Evolutionary conservation across 306 rosid species (phyloP).

Genomic region (Boehmeria nivea): DNA sequence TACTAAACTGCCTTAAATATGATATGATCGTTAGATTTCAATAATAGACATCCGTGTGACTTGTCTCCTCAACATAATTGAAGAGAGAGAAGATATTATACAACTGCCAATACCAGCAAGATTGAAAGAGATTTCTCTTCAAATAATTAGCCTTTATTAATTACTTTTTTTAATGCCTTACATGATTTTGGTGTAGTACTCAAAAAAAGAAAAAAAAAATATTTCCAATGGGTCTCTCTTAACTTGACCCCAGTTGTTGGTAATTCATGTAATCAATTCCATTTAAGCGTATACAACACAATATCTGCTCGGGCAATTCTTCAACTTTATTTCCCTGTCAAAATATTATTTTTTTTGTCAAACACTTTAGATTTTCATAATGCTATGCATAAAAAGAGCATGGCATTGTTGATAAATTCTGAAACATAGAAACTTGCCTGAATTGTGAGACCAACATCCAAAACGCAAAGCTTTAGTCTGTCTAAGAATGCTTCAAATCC

Average conservation of each 20-base stretch:
- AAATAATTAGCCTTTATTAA: slow-evolving; percentile 30
- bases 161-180: neutral
- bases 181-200: neutral
- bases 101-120: neutral
- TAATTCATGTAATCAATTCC: slow-evolving; percentile 79
- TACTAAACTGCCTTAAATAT: neutral
- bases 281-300: slow-evolving; percentile 82
- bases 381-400: neutral
- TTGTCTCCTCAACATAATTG: slow-evolving; percentile 21
- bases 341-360: neutral
- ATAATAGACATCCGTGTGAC: slow-evolving; percentile 13
- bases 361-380: neutral
- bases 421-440: slow-evolving; percentile 50
- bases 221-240: slow-evolving; percentile 30
- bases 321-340: slow-evolving; percentile 87
- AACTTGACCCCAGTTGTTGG: slow-evolving; percentile 65
- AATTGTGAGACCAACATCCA: slow-evolving; percentile 95
- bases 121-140: slow-evolving; percentile 15
- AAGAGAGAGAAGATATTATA: slow-evolving; percentile 5
- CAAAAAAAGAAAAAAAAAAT: neutral
- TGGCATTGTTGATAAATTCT: too few species aligned
- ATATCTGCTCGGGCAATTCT: slow-evolving; percentile 90
- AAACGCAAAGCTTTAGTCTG: slow-evolving; percentile 67
- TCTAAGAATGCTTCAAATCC: slow-evolving; percentile 92
- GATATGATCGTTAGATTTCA: neutral